A percentile compares a stretch with the other conserved stretches of the same genome.
Conservation (phyloP, 768 basidiomycete species). For the Boletus edulis region DNA sequence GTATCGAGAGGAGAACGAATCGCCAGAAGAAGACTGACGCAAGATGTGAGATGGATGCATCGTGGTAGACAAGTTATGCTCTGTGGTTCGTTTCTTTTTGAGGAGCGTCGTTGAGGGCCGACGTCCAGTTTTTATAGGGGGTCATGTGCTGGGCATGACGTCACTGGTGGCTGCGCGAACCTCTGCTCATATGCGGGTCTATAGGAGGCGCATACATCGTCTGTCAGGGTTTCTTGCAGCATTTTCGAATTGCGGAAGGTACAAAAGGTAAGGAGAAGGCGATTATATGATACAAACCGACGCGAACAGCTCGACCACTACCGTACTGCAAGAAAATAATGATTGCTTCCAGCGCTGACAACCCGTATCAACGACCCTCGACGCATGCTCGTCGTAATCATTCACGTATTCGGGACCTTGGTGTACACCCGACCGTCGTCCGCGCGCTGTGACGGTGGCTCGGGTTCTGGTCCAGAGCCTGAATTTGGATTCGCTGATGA, state of each 20-base stretch:
- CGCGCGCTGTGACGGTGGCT: background rate
- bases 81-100: background rate
- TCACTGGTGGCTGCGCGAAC: constrained; percentile 11
- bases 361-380: background rate
- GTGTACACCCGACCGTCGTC: background rate
- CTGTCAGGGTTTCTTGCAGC: no score
- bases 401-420: background rate
- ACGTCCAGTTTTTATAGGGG: constrained; percentile 23
- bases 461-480: background rate
- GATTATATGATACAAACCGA: no score
- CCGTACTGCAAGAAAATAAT: no score
- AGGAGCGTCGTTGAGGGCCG: constrained; percentile 15
- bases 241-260: no score
- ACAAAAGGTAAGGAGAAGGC: no score
- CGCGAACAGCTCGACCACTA: no score
- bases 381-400: background rate
- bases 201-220: no score
- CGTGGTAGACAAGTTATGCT: background rate
- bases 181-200: no score
- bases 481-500: background rate
- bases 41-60: constrained; percentile 26
- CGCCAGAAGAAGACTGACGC: constrained; percentile 23
- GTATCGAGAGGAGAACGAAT: constrained; percentile 30
- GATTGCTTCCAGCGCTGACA: no score
- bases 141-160: constrained; percentile 23